Base-by-base conservation (phyloP, 2,329 filamentous ascomycete species). In the Apiospora arundinis region DNA sequence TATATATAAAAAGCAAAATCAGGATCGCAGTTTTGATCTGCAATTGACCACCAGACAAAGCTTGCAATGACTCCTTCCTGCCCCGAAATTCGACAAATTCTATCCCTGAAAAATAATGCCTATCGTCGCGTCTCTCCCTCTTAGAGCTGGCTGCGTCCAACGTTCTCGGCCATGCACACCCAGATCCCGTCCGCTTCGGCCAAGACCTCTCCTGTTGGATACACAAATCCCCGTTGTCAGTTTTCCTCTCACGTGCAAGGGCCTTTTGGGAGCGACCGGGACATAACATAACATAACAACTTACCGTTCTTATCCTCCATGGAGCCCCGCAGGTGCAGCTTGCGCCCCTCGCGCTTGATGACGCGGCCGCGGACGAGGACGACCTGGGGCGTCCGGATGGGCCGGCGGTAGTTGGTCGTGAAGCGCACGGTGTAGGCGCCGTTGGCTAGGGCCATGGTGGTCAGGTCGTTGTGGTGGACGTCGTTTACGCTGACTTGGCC, bases 251-350 rank as follows among this genome's bases (percentile, higher is more conserved):
- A n/a, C n/a, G n/a, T n/a, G n/a, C n/a, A n/a, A n/a, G n/a, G n/a
- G n/a, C n/a, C n/a, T n/a, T n/a, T n/a, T n/a, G n/a, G n/a, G n/a
- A n/a, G n/a, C n/a, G n/a, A n/a, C n/a, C n/a, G n/a, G n/a, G n/a
- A n/a, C n/a, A n/a, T n/a, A n/a, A n/a, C n/a, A n/a, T n/a, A n/a
- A n/a, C n/a, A n/a, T n/a, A n/a, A n/a, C n/a, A n/a, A n/a, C n/a
- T 72, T 23, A 77, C 78, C 78, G 44, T 79, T 70, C 48, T 76
- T 75, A 70, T 80, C 77, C 63, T 78, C 77, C 66, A 79, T 75
- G 32, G 73, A 75, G 32, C 76, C 78, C 40, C 70, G 72, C 1
- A 76, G 67, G 3, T 69, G 72, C 25, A 79, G 56, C 73, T 78
- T 78, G 44, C 75, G 77, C 0, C 78, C 78, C 21, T 78, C 76